Evolutionary conservation across 83 land plant species (phyloP), one percentile per base, ranked within the genome.

Genomic region (Diphasiastrum complanatum): DNA sequence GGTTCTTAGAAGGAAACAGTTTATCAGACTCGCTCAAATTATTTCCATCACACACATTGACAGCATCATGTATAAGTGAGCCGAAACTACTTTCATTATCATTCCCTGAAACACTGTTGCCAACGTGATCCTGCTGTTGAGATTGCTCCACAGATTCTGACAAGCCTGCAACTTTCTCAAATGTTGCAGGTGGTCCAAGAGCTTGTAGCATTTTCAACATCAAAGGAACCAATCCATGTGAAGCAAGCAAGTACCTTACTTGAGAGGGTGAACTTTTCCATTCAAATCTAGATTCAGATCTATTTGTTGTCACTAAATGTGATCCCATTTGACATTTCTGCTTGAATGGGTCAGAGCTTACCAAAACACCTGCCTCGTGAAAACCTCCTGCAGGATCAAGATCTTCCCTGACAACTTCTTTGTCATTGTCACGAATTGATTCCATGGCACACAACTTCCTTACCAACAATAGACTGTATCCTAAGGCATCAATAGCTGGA

Each of bases 161-260:
- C 24, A 6, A 2, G 37, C 25, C 56, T 0, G 25, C 51, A 22
- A 67, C 73, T 41, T 63, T 62, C 47, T 36, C 68, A 3, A 79
- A 48, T 10, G 68, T 64, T 28, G 79, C 61, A 1, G 91, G 97
- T 6, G 90, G 91, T 41, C 85, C 95, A 30, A 92, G 84, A 1
- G 84, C 76, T 6, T 56, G 68, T 27, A 92, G 79, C 51, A 87
- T 66, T 32, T 49, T 45, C 36, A 92, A 47, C 30, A 83, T 34
- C 6, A 87, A 40, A 19, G 66, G 59, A 25, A 83, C 11, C 22
- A 92, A 72, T 3, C 78, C 90, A 47, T 54, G 33, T 1, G 83
- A 68, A 5, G 72, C 20, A 8, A 87, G 65, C 14, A n/a, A n/a
- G n/a, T n/a, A n/a, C n/a, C n/a, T n/a, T n/a, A n/a, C n/a, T n/a